phyloP scores from a whole-genome alignment of 345 rosid genomes.

The Eucalyptus guilfoylei region DNA sequence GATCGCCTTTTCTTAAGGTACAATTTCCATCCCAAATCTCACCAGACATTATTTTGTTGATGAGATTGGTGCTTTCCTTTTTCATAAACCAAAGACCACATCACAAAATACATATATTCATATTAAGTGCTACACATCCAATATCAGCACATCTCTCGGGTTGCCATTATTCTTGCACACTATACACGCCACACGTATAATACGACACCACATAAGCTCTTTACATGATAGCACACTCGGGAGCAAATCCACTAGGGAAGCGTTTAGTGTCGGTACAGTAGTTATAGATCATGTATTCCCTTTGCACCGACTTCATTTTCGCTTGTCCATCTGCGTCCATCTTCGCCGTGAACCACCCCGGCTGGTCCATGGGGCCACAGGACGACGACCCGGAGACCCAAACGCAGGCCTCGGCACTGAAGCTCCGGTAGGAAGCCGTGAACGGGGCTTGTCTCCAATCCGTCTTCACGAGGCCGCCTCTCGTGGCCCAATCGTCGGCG shows the following conservation, averaged over 20 bases:
- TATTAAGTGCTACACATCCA: not conserved
- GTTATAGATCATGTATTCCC: slow-evolving; percentile 37
- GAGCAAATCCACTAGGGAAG: slow-evolving; percentile 33
- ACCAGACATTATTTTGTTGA: not conserved
- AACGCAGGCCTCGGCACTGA: slow-evolving; percentile 23
- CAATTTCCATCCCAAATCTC: not conserved
- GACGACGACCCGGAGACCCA: slow-evolving; percentile 18
- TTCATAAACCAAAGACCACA: not conserved
- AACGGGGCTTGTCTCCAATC: slow-evolving; percentile 52
- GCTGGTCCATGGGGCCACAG: slow-evolving; percentile 1
- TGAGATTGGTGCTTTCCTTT: not conserved
- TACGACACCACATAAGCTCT: not conserved
- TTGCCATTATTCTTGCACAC: not conserved
- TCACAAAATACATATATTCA: not conserved
- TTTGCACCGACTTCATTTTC: slow-evolving; percentile 28
- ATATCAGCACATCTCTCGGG: not conserved
- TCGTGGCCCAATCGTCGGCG: slow-evolving; percentile 51
- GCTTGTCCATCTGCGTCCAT: slow-evolving; percentile 10
- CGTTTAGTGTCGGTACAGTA: slow-evolving; percentile 36
- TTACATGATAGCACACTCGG: slow-evolving; percentile 10
- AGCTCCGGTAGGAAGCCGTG: slow-evolving; percentile 30
- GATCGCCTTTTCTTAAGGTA: not conserved
- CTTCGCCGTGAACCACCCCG: slow-evolving; percentile 16
- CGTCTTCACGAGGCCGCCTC: slow-evolving; percentile 44
- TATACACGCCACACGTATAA: not conserved